A percentile compares a stretch with the other conserved stretches of the same genome.
These are phyloP conservation scores for Euptelea pleiosperma DNA, from an alignment of 164 flowering plant genomes.

Conservation along the genomic window DNA sequence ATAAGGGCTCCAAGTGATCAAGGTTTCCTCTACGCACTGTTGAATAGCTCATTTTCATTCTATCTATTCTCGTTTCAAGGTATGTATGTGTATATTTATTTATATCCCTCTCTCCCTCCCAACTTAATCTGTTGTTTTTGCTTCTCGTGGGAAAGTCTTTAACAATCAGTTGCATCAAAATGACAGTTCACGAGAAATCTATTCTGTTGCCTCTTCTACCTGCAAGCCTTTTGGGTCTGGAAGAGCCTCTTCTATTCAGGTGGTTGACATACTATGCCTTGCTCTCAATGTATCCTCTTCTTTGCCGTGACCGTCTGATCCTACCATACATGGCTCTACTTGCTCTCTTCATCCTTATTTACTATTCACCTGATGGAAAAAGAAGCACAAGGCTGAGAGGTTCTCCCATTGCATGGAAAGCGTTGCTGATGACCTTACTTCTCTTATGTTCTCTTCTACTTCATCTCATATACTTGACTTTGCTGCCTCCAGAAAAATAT, in stretches of 20 bases:
- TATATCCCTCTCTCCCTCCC: neutral
- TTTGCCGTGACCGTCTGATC: slow-evolving; percentile 69
- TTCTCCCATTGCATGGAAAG: slow-evolving; percentile 13
- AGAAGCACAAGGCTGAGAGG: slow-evolving; percentile 9
- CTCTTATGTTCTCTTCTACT: slow-evolving; percentile 46
- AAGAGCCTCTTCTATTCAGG: slow-evolving; percentile 51
- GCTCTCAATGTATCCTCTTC: slow-evolving; percentile 90
- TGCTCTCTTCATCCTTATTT: slow-evolving; percentile 51
- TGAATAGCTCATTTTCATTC: slow-evolving; percentile 77
- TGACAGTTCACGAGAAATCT: slow-evolving; percentile 94
- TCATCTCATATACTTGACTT: slow-evolving; percentile 55
- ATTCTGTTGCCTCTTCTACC: slow-evolving; percentile 89
- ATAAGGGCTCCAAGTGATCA: slow-evolving; percentile 59
- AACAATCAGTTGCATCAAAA: neutral
- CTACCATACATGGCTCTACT: slow-evolving; percentile 56
- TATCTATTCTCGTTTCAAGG: slow-evolving; percentile 96
- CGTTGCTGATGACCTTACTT: slow-evolving; percentile 19
- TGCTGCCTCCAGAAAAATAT: slow-evolving; percentile 63
- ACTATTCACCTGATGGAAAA: slow-evolving; percentile 38
- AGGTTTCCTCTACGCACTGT: slow-evolving; percentile 73
- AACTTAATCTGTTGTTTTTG: neutral
- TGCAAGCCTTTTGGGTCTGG: slow-evolving; percentile 73
- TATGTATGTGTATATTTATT: slow-evolving; percentile 15
- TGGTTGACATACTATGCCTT: slow-evolving; percentile 63
- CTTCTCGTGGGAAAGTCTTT: neutral